Evolutionary conservation across 2,329 filamentous ascomycete genomes (phyloP), one percentile per base, ranked within the genome.

Genomic region (Fusarium sp.): DNA sequence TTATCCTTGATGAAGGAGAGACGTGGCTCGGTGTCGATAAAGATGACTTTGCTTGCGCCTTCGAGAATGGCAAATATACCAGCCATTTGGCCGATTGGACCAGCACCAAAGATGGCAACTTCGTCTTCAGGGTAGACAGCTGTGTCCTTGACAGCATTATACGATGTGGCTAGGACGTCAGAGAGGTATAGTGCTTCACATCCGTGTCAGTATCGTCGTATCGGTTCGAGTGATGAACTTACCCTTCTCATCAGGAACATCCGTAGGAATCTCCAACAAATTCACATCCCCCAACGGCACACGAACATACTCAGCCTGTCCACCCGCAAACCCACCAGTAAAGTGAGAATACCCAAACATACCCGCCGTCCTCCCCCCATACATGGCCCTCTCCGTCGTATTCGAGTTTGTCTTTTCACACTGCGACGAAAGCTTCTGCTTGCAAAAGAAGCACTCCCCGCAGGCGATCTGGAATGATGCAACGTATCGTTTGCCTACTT

Each of bases 401-500:
- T 94, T 96, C 47, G 90, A 85, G 81, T 94, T 96, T 0, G 94
- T 97, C 82, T 87, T 90, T 78, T 95, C 93, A 81, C 94, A 97
- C 78, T 94, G 92, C 18, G 92, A 94, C 0, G 91, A 93, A 2
- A 94, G 86, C 81, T 94, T 94, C 83, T 93, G 89, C 74, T 92
- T 88, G 85, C 94, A 97, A 82, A 91, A 95, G 82, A 90, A 92
- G 84, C 95, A 97, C 64, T 86, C 84, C 9, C 89, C 89, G 70
- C 89, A 91, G 0, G 94, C 93, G 79, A 97, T 96, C 81, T 96
- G 94, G 85, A 97, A 97, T 11, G 91, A 93, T 0, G 93, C 94
- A 1, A 97, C 94, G 22, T 96, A 95, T 34, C 94, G 86, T 74
- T 91, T 88, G 16, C 92, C 92, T 9, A 85, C 82, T 69, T 90